Evolutionary conservation across 129 eudicot species (phyloP).

Genomic region (Pulicaria dysenterica): DNA sequence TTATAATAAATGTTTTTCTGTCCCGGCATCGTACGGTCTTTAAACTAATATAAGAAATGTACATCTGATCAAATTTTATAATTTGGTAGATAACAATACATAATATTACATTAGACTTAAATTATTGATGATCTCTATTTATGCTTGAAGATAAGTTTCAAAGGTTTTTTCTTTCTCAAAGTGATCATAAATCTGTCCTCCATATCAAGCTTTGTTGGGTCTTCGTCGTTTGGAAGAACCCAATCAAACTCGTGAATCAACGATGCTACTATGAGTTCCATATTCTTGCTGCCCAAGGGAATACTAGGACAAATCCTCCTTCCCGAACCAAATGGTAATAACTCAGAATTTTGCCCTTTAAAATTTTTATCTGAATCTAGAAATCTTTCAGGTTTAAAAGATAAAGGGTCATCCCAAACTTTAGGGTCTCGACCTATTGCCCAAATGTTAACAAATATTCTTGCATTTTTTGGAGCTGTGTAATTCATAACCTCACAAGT

Average conservation of each 20-base stretch:
- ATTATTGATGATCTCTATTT: background rate
- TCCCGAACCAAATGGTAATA: constrained; percentile 35
- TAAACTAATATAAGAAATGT: too few relatives aligned
- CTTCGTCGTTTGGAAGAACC: constrained; percentile 22
- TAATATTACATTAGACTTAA: background rate
- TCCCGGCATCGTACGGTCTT: too few relatives aligned
- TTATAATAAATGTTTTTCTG: too few relatives aligned
- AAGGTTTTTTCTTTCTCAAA: constrained; percentile 23
- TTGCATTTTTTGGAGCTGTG: constrained; percentile 31
- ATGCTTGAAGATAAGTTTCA: constrained; percentile 10
- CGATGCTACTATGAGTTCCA: constrained; percentile 21
- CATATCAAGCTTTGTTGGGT: constrained; percentile 28
- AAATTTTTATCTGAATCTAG: background rate
- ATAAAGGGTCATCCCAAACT: constrained; percentile 32
- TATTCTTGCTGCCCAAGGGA: constrained; percentile 24
- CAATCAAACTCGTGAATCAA: constrained; percentile 37
- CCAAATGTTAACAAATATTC: constrained; percentile 34
- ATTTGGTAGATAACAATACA: too few relatives aligned
- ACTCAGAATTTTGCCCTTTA: constrained; percentile 7
- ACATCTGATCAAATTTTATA: too few relatives aligned
- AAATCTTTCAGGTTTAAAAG: constrained; percentile 3
- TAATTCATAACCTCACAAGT: constrained; percentile 34
- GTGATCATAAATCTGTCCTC: constrained; percentile 21
- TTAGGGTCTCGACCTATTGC: constrained; percentile 37
- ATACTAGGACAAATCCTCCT: constrained; percentile 38